Base-by-base conservation (phyloP, 129 eudicot genomes). In the Pulicaria dysenterica region DNA sequence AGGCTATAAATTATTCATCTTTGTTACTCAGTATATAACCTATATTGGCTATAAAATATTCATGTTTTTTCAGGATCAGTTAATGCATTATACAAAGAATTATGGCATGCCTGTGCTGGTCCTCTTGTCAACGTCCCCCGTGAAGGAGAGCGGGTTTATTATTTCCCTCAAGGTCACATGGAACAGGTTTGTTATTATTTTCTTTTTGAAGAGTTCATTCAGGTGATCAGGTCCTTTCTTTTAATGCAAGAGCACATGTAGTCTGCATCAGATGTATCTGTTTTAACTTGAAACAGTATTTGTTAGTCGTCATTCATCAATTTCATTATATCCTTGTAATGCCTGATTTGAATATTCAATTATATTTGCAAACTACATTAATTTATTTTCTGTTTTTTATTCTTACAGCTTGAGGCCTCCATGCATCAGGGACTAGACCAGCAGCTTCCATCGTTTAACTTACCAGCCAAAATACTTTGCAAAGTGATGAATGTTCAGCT, bases 71-170 rank as follows among this genome's bases (percentile, higher is more conserved):
- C 83, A 77, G 89, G 84, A 62, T 36, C 80, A 40, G 66, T 70
- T 69, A 90, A 82, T 50, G 90, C 82, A 40, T 55, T 89, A 67
- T 85, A 78, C 80, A 93, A 85, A 81, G 92, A 93, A 78, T 83
- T 93, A 13, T 93, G 98, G 98, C 89, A 87, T 83, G 90, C 92
- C 44, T 93, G 98, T 76, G 98, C 98, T 70, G 98, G 98, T 37
- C 95, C 98, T 38, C 90, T 89, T 60, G 98, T 85, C 69, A 83
- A 49, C 41, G 90, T 93, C 60, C 98, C 98, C 17, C 85, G 91
- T 80, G 87, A 87, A 78, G 98, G 92, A 31, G 98, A 89, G 75
- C 79, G 96, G 5, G 96, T 87, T 70, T 93, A 89, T 67, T 93
- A 93, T 77, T 89, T 93, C 67, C 98, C 98, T 6, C 90, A 93